Base-by-base conservation (phyloP, 495 filamentous ascomycete genomes). In the Lepidopterella palustris region DNA sequence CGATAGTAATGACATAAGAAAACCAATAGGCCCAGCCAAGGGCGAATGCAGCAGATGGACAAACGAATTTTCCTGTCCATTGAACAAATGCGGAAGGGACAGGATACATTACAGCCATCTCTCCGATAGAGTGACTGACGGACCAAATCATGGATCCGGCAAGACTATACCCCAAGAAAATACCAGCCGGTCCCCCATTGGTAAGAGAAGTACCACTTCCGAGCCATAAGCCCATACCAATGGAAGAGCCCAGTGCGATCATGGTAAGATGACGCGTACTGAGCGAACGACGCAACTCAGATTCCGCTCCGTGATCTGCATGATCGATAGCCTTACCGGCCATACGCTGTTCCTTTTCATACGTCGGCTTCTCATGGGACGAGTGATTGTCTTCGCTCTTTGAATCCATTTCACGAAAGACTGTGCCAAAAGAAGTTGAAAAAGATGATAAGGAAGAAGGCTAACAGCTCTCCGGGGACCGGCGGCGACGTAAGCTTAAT, bases 1-100 rank as follows among this genome's bases (percentile, higher is more conserved):
- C 61, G n/a, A 68, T 61, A 23, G 57, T 65, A 45, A 68, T 65
- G 31, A 56, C 45, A 59, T 66, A 67, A 4, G 31, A 27, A 51
- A 69, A 67, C 64, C 64, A 70, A 49, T 70, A 70, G 1, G 65
- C 58, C 67, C 67, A 70, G 6, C 64, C 67, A 5, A 68, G 67
- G 6, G 67, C 62, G 31, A 70, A 70, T 1, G 61, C 57, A 26
- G 67, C 61, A n/a, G 64, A 59, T n/a, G 62, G 58, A 53, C 48
- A 47, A 28, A 70, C 61, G 55, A 67, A 70, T 32, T 68, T 67
- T 3, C 66, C 55, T 23, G 61, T 65, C 63, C 59, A 66, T 55
- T 66, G 63, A 47, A 62, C 59, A 31, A 66, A 66, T 18, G 63
- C 59, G 10, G 61, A 64, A 2, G 67, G 64, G 2, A 68, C 40